Evolutionary conservation across 306 rosid species (phyloP).

Genomic region (Cicer arietinum): DNA sequence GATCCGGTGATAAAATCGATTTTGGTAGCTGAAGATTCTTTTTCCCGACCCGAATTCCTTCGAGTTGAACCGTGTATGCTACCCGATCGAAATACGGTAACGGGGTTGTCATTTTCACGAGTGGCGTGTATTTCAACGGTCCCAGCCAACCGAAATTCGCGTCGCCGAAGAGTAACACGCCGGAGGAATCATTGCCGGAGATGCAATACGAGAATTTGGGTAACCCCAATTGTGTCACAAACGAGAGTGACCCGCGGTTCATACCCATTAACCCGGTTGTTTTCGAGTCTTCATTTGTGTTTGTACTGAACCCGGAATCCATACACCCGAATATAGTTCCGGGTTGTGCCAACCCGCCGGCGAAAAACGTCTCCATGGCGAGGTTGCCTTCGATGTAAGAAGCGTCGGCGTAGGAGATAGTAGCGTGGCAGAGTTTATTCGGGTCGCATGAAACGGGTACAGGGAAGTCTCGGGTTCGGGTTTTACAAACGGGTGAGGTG

Average conservation of each 20-base stretch:
- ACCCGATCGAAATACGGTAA: slow-evolving; percentile 84
- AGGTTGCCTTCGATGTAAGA: slow-evolving; percentile 80
- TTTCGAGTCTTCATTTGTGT: slow-evolving; percentile 71
- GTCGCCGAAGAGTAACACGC: slow-evolving; percentile 73
- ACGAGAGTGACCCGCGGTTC: slow-evolving; percentile 84
- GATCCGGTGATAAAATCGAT: slow-evolving; percentile 62
- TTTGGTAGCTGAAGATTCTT: slow-evolving; percentile 55
- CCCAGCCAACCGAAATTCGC: slow-evolving; percentile 60
- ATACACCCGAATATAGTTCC: slow-evolving; percentile 77
- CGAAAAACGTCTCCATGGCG: slow-evolving; percentile 64
- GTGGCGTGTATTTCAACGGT: slow-evolving; percentile 72
- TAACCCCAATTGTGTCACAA: slow-evolving; percentile 65
- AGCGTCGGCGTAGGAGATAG: slow-evolving; percentile 75
- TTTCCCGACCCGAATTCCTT: slow-evolving; percentile 63
- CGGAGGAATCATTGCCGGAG: slow-evolving; percentile 68
- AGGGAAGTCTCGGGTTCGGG: slow-evolving; percentile 69
- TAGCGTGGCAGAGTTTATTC: slow-evolving; percentile 71
- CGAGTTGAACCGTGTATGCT: slow-evolving; percentile 75
- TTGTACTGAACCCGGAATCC: slow-evolving; percentile 78
- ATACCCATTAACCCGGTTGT: slow-evolving; percentile 86
- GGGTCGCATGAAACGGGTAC: slow-evolving; percentile 74
- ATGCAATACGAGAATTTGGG: slow-evolving; percentile 86
- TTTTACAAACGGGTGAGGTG: slow-evolving; percentile 62
- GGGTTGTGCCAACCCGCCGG: slow-evolving; percentile 56
- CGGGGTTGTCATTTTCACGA: slow-evolving; percentile 65